Evolutionary conservation across 2,329 filamentous ascomycete genomes (phyloP), one percentile per base, ranked within the genome.

Genomic region (Scedosporium minutisporum): DNA sequence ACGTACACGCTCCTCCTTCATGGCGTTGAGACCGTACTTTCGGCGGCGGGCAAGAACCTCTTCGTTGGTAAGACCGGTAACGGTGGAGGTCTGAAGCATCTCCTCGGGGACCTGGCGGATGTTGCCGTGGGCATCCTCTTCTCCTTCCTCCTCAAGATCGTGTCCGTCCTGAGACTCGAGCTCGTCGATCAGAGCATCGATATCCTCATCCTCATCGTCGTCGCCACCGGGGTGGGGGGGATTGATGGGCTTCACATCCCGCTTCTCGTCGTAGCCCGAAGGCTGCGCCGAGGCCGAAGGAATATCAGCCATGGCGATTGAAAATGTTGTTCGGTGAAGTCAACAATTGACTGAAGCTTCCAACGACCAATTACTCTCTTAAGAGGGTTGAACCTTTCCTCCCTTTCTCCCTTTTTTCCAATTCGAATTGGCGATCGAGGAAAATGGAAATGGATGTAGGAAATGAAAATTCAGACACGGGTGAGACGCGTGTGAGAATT

Each of bases 161-260:
- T 87, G 85, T 62, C 87, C 90, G 74, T 95, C 90, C 69, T 91
- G 81, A 51, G 87, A 91, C 77, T 95, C 89, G 68, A 96, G 87
- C 70, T 95, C 91, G 74, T 92, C 89, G 68, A 96, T 96, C 70
- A 96, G 82, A 71, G 87, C 86, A 72, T 96, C 90, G 68, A 96
- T 91, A 73, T 93, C 88, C 77, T 91, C 89, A 69, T 91, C 88
- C 33, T 77, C 73, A 57, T 90, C 88, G 23, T 92, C 88, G 58
- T 90, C 87, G 5, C 87, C 86, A 33, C 82, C 83, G 64, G 73
- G 65, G 51, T 73, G 66, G 48, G 71, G 66, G 57, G 72, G 68
- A 46, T 71, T 69, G 65, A 73, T 71, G 63, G 75, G 69, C 27
- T 68, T 67, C 60, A 70, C 68, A 66, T 73, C 76, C 63, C 74